These are phyloP conservation scores for Lasiodiplodia hormozganensis DNA, from an alignment of 2,329 filamentous ascomycete genomes.

Conservation along the genomic window DNA sequence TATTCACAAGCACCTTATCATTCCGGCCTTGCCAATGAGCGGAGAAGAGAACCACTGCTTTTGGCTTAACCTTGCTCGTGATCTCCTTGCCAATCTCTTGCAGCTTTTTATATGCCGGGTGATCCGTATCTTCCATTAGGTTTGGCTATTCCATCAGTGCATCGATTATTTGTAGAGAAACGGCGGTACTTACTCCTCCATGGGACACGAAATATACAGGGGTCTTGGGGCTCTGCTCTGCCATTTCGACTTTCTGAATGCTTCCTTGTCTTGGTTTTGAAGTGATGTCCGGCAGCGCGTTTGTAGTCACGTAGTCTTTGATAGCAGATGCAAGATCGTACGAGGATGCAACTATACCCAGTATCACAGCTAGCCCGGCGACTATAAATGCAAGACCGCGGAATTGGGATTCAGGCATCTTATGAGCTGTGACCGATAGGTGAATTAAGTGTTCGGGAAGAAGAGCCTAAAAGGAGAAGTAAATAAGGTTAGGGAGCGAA, in stretches of 20 bases:
- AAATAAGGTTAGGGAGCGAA: neutral
- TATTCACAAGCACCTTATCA: constrained; percentile 69
- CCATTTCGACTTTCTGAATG: neutral
- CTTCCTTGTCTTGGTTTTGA: neutral
- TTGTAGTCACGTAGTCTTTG: neutral
- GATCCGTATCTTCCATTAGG: constrained; percentile 71
- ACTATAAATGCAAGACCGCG: constrained; percentile 13
- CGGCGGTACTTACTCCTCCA: constrained; percentile 16
- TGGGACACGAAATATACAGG: constrained; percentile 26
- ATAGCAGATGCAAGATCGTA: neutral
- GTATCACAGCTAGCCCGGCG: neutral
- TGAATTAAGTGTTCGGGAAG: neutral
- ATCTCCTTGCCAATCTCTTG: constrained; percentile 73
- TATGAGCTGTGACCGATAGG: constrained; percentile 1
- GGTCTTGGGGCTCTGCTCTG: neutral
- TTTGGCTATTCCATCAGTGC: constrained; percentile 53
- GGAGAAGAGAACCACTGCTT: constrained; percentile 76
- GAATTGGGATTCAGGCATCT: constrained; percentile 3
- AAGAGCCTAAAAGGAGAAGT: neutral
- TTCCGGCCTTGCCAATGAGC: constrained; percentile 74
- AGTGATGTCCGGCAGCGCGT: neutral
- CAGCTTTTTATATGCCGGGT: constrained; percentile 71
- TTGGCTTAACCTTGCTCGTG: constrained; percentile 72
- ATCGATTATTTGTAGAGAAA: no score
- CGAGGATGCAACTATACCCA: constrained; percentile 7